A percentile compares a stretch with the other conserved stretches of the same genome.
Evolutionary conservation across 257 asterid species (phyloP).

Genomic region (Lantana camara): DNA sequence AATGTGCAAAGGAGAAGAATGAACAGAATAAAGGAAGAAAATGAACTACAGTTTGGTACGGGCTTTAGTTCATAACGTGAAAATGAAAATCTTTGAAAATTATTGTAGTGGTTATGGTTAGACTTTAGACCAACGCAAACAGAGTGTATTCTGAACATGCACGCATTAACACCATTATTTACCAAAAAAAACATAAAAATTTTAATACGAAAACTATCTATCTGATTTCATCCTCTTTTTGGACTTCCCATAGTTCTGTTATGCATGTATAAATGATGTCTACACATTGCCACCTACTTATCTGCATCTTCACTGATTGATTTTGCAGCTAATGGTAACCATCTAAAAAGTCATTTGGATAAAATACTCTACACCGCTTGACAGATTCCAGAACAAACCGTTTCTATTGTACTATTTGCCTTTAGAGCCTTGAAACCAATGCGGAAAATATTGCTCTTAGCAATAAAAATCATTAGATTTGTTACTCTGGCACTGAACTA

Average conservation of each 20-base stretch:
- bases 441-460: not conserved
- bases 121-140: not conserved
- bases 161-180: not conserved
- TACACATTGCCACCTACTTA: not conserved
- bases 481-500: not conserved
- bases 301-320: not conserved
- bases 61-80: too few species aligned
- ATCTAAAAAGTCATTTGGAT: not conserved
- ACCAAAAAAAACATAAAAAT: too few species aligned
- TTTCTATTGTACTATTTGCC: not conserved
- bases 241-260: not conserved
- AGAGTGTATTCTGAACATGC: not conserved
- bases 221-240: not conserved
- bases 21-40: too few species aligned
- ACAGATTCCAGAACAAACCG: not conserved
- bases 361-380: not conserved
- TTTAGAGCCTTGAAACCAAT: not conserved
- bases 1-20: too few species aligned
- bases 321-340: not conserved
- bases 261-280: not conserved
- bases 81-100: too few species aligned
- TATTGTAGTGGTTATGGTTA: not conserved
- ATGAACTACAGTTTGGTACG: too few species aligned
- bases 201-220: not conserved
- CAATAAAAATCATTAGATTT: not conserved